Evolutionary conservation across 192 early-diverging fungal genomes (phyloP), one percentile per base, ranked within the genome.

Genomic region (Coemansia erecta): DNA sequence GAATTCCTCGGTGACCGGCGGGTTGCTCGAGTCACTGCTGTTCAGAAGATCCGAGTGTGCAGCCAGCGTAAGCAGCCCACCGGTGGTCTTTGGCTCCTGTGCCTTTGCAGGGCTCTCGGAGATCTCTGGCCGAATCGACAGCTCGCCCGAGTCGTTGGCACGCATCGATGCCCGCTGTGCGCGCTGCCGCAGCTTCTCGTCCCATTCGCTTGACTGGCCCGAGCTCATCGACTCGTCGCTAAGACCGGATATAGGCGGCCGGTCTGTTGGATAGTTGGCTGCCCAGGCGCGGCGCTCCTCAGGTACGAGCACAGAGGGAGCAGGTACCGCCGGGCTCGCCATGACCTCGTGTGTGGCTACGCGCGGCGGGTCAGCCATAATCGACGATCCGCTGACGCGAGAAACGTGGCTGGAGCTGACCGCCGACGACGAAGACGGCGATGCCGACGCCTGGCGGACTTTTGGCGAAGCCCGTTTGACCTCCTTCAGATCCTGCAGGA

Each of bases 271-370:
- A 18, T 58, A 39, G 15, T 26, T 53, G 2, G 23, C 59, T 4
- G 76, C 76, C 76, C 76, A 79, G 3, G 56, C 60, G 4, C 70
- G 65, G 13, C 76, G 58, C 11, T 69, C 63, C 10, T 48, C 63
- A 6, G 60, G 55, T 0, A 63, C 33, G 6, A 58, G n/a, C 1
- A 55, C 46, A 8, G 70, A 31, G 0, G 70, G 54, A 11, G 31
- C 55, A 6, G n/a, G 22, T 0, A 33, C 62, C 8, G 23, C 24
- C 0, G 70, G 76, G 47, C 74, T 77, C 12, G 64, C 58, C 31
- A 77, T 33, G 3, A 77, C 68, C n/a, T 58, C 46, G 22, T 51
- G 46, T 8, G 71, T 61, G 7, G 48, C 22, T 13, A 41, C 41
- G 7, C 63, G 53, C 23, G 54, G 22, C 40, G 37, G 9, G 18